phyloP scores from a whole-genome alignment of 139 green algal genomes.

The Pedinophyceae sp. region DNA sequence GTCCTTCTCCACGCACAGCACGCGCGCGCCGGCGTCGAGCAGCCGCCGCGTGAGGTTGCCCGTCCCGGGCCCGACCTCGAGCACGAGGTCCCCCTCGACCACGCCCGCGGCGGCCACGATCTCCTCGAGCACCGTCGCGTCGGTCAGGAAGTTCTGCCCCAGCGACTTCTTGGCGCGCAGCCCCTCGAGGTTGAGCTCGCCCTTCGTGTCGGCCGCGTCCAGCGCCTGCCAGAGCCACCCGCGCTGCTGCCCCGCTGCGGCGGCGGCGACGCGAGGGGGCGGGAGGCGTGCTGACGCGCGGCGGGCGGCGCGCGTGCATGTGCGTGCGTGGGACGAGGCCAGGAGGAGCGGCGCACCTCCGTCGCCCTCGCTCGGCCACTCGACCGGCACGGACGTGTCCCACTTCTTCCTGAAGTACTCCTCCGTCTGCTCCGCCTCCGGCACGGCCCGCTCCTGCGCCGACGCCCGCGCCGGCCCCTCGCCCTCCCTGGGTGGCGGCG shows the following conservation, averaged over 20 bases:
- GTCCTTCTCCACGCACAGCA: conserved; percentile 89
- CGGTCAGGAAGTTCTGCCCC: conserved; percentile 84
- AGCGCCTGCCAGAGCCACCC: neutral
- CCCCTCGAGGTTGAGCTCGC: neutral
- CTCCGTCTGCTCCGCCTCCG: too few relatives aligned
- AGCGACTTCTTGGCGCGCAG: conserved; percentile 15
- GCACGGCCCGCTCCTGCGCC: too few relatives aligned
- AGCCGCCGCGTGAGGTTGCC: conserved; percentile 76
- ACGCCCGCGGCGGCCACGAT: conserved; percentile 22
- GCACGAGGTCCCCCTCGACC: conserved; percentile 43
- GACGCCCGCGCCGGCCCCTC: too few relatives aligned
- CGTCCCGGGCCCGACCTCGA: conserved; percentile 79
- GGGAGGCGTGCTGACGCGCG: too few relatives aligned
- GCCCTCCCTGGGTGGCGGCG: too few relatives aligned
- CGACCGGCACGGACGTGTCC: too few relatives aligned
- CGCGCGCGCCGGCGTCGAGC: conserved; percentile 35
- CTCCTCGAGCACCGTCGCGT: conserved; percentile 12
- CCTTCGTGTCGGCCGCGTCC: neutral
- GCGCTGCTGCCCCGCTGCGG: neutral
- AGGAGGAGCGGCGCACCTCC: too few relatives aligned
- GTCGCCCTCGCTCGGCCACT: too few relatives aligned
- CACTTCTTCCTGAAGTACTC: too few relatives aligned
- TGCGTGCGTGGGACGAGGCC: too few relatives aligned
- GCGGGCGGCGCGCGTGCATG: too few relatives aligned
- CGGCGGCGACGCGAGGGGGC: too few relatives aligned